Conservation (phyloP, 768 basidiomycete species). For the Leccinum subgranulosum region DNA sequence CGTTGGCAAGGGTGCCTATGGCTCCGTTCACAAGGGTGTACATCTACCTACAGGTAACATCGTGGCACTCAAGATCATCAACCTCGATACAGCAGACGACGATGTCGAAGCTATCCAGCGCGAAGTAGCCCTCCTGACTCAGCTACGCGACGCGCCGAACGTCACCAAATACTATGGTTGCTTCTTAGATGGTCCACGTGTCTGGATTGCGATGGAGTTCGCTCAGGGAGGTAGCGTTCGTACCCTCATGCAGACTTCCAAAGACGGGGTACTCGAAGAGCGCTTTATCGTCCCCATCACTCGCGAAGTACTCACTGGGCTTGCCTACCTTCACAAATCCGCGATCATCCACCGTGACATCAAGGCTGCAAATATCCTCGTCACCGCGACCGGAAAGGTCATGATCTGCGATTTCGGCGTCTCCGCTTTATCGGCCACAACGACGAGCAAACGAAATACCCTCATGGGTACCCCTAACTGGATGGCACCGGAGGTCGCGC, state of each 20-base stretch:
- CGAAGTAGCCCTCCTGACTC: slow-evolving; percentile 89
- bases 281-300: slow-evolving; percentile 83
- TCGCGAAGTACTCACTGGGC: slow-evolving; percentile 83
- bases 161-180: slow-evolving; percentile 97
- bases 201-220: slow-evolving; percentile 99
- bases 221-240: slow-evolving; percentile 94
- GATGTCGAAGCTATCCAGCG: slow-evolving; percentile 96
- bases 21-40: slow-evolving; percentile 89
- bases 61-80: slow-evolving; percentile 98
- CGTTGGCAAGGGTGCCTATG: slow-evolving; percentile 95
- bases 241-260: slow-evolving; percentile 87
- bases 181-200: slow-evolving; percentile 89
- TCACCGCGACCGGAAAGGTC: slow-evolving; percentile 85
- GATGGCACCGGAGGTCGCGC: slow-evolving; percentile 99
- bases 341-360: slow-evolving; percentile 97
- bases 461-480: slow-evolving; percentile 97
- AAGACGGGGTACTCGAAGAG: slow-evolving; percentile 78
- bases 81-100: slow-evolving; percentile 94
- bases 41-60: slow-evolving; percentile 82
- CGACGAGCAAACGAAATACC: slow-evolving; percentile 90
- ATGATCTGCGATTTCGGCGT: slow-evolving; percentile 99
- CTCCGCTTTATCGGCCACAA: slow-evolving; percentile 82
- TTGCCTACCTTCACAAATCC: slow-evolving; percentile 89
- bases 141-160: slow-evolving; percentile 86
- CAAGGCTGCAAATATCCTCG: slow-evolving; percentile 95